Evolutionary conservation across 495 filamentous ascomycete genomes (phyloP).

Genomic region (Annulohypoxylon moriforme): DNA sequence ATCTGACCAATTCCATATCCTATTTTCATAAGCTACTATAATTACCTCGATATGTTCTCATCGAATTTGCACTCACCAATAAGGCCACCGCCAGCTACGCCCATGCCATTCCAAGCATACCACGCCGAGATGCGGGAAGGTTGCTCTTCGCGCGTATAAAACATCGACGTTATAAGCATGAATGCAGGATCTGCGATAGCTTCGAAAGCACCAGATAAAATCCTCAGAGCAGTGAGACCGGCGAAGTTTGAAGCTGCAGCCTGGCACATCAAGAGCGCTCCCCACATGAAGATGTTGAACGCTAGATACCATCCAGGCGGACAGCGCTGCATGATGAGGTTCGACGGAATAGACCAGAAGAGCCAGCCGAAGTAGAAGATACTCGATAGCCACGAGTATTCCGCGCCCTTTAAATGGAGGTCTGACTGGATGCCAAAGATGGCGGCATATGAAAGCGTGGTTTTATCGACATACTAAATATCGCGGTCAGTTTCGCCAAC

Average conservation of each 20-base stretch:
- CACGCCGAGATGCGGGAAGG: slow-evolving; percentile 53
- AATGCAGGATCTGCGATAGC: slow-evolving; percentile 20
- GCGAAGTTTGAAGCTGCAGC: slow-evolving; percentile 11
- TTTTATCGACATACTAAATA: neutral
- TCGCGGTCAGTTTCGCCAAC: neutral
- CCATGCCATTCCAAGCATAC: slow-evolving; percentile 55
- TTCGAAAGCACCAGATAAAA: slow-evolving; percentile 22
- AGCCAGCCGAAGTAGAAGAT: slow-evolving; percentile 23
- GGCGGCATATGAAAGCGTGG: slow-evolving; percentile 10
- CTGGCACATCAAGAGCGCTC: slow-evolving; percentile 8
- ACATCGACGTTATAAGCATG: slow-evolving; percentile 31
- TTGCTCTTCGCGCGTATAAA: slow-evolving; percentile 25
- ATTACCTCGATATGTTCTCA: neutral
- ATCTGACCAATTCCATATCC: slow-evolving; percentile 5
- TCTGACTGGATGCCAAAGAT: slow-evolving; percentile 18
- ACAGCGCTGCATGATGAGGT: slow-evolving; percentile 14
- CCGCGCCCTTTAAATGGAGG: slow-evolving; percentile 3
- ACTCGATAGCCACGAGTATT: slow-evolving; percentile 15
- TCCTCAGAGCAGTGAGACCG: neutral
- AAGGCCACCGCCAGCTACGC: slow-evolving; percentile 55
- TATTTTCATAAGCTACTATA: neutral
- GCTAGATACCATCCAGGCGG: neutral
- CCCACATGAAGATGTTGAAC: slow-evolving; percentile 17
- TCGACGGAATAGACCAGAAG: slow-evolving; percentile 13
- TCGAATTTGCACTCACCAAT: slow-evolving; percentile 28